Evolutionary conservation across 441 rosid genomes (phyloP).

Genomic region (Manihot esculenta): DNA sequence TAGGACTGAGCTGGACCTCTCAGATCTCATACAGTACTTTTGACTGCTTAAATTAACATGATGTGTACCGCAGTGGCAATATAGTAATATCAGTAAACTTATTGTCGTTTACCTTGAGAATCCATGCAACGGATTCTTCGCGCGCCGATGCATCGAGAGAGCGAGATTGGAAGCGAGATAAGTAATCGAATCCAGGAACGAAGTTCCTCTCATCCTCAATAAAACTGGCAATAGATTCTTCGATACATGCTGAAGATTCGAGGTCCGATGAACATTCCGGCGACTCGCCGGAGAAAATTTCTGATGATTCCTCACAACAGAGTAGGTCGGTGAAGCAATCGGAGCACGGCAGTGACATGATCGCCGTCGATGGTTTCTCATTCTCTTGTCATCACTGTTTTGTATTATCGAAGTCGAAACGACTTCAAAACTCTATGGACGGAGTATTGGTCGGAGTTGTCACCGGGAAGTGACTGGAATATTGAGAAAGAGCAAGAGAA

Average conservation of each 20-base stretch:
- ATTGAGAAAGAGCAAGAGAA: constrained; percentile 16
- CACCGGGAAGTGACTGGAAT: constrained; percentile 9
- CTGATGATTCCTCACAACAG: constrained; percentile 69
- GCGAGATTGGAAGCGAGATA: constrained; percentile 65
- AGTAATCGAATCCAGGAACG: constrained; percentile 85
- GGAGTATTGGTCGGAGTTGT: constrained; percentile 13
- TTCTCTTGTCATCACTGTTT: constrained; percentile 37
- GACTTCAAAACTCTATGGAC: not conserved
- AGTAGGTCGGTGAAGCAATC: constrained; percentile 64
- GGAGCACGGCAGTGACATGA: constrained; percentile 57
- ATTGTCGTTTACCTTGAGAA: constrained; percentile 59
- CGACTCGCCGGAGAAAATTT: constrained; percentile 59
- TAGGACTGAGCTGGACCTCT: constrained; percentile 10
- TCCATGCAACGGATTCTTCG: constrained; percentile 90
- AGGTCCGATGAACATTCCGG: constrained; percentile 67
- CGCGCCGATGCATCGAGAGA: constrained; percentile 82
- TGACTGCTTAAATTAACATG: constrained; percentile 8
- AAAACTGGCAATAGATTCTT: constrained; percentile 67
- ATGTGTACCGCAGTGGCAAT: not conserved
- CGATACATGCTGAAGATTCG: constrained; percentile 42
- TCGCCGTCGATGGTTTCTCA: constrained; percentile 32
- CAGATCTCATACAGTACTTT: constrained; percentile 22
- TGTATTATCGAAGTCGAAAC: not conserved
- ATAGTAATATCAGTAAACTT: constrained; percentile 3
- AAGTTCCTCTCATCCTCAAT: constrained; percentile 72